Evolutionary conservation across 139 green algal species (phyloP), one percentile per base, ranked within the genome.

Genomic region (Asterochloris sp.): DNA sequence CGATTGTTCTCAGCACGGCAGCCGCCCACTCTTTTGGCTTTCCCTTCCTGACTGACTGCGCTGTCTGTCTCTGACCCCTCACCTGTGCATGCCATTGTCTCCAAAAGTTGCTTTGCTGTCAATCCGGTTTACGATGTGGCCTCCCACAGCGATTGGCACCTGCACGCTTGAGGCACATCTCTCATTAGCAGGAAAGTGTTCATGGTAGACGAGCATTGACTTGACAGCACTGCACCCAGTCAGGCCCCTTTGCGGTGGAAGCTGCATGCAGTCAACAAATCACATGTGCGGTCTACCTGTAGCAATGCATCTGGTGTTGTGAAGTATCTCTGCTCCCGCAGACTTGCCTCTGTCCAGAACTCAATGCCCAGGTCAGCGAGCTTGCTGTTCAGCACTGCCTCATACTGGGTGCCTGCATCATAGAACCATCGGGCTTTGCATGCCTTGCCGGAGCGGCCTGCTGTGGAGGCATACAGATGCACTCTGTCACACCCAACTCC

Each of bases 61-160:
- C 66, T 84, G 15, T 15, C 63, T 66, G 27, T 66, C n/a, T 76
- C 38, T 29, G 29, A 29, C 14, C 27, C 14, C 77, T 66, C 27
- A 87, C 85, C 78, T 79, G 83, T 97, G 93, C 24, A 82, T 90
- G 62, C 89, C 83, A 16, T 90, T 87, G 82, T 97, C 93, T 4
- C 94, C 92, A 93, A 98, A 98, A 14, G 91, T 96, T 17, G 95
- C 95, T 88, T 98, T 98, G 92, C 89, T 95, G 91, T 98, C 95
- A 74, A 98, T 96, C 95, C 95, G 98, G 79, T 93, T 87, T 23
- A 98, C 92, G 0, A 98, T 73, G 15, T 83, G 86, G 1, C 88
- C 89, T n/a, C 75, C 38, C 66, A 96, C 86, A 17, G 85, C 83
- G 19, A 97, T 89, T 0, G 93, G 93, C 23, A 97, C 88, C 90